Conservation (phyloP, 2,329 filamentous ascomycete species). For the Dothistroma pini region DNA sequence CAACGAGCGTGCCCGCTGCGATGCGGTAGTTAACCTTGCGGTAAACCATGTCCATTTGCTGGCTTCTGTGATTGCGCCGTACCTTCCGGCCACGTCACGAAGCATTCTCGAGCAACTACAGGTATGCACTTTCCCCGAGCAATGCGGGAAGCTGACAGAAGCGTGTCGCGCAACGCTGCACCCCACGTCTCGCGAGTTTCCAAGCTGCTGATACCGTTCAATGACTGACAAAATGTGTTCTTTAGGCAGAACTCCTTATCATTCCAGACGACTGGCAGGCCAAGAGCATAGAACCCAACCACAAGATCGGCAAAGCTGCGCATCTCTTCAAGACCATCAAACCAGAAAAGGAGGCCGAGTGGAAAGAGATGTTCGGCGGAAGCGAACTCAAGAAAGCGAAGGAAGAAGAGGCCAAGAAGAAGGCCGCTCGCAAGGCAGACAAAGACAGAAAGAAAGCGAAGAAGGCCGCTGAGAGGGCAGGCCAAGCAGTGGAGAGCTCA, state of each 20-base stretch:
- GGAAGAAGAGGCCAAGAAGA: constrained; percentile 60
- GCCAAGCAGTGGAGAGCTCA: constrained; percentile 73
- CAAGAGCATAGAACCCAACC: constrained; percentile 60
- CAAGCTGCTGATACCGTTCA: no score
- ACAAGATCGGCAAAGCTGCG: constrained; percentile 75
- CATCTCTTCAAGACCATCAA: constrained; percentile 84
- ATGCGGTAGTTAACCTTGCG: constrained; percentile 68
- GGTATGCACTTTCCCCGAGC: neutral
- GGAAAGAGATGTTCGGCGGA: constrained; percentile 71
- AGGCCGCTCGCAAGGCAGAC: constrained; percentile 57
- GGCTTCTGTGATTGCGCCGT: constrained; percentile 73
- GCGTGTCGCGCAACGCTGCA: neutral
- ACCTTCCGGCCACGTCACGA: constrained; percentile 74
- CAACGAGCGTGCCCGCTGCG: constrained; percentile 56
- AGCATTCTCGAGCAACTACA: constrained; percentile 74
- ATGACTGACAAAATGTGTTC: neutral
- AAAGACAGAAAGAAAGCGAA: constrained; percentile 63
- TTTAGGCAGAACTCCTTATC: constrained; percentile 37
- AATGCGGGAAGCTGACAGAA: neutral
- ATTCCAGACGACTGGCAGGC: constrained; percentile 58
- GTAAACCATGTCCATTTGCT: constrained; percentile 81
- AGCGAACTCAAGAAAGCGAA: constrained; percentile 66
- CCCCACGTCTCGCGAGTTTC: no score
- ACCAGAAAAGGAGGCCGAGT: constrained; percentile 75
- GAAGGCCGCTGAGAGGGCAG: constrained; percentile 61